Base-by-base conservation (phyloP, 192 early-diverging fungal genomes). In the Dissophora ornata region DNA sequence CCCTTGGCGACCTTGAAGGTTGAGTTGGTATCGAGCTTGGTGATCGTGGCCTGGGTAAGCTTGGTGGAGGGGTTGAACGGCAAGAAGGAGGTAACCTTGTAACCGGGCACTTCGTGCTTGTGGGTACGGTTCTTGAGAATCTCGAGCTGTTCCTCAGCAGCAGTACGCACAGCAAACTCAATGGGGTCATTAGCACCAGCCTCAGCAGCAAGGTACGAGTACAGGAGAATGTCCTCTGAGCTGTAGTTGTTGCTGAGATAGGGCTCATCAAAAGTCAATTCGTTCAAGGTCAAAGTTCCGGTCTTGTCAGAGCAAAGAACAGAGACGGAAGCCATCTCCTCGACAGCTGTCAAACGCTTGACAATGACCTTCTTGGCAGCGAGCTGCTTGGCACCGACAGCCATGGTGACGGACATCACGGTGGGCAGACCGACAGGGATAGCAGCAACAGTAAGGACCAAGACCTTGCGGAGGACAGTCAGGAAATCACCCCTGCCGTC, bases 1-100 rank as follows among this genome's bases (percentile, higher is more conserved):
- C 96, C 96, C 84, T 97, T 97, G 69, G 95, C 92, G 51, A 90
- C 89, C 71, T 92, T 90, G 87, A 97, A 96, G 52, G 87, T 80
- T 78, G 92, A 84, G 56, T 79, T 87, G 48, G 90, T 90, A 13
- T 84, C 74, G 57, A 88, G 80, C 65, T 94, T 84, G 57, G 82
- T 86, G 62, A 94, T 87, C 16, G 89, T 94, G 40, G 92, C 92
- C 79, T 93, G 92, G 26, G 93, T 95, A 75, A 92, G 84, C 86
- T 95, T 96, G 65, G 91, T 88, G 15, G 85, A 85, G 26, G 94
- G 93, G n/a, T n/a, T n/a, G n/a, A n/a, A n/a, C n/a, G n/a, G n/a
- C n/a, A n/a, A n/a, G n/a, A n/a, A n/a, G n/a, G 85, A 87, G 54
- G 87, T 91, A 44, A 94, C 89, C 81, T 94, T 94, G 87, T 87